Conservation (phyloP, 2,329 filamentous ascomycete species). For the Penicillium sp. region DNA sequence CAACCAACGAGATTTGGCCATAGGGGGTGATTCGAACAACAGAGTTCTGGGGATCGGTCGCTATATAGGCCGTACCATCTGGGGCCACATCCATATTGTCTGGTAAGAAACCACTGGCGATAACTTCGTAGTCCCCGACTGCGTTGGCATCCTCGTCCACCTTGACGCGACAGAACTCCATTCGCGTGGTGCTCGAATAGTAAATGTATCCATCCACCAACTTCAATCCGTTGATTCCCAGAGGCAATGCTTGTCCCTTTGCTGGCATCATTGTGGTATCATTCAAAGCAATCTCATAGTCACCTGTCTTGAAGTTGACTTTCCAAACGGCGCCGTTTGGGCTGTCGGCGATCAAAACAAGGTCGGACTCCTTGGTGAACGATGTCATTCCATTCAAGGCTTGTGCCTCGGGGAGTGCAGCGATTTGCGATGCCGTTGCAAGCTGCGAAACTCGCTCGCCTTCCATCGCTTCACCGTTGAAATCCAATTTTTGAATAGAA, state of each 20-base stretch:
- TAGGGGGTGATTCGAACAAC: conserved; percentile 26
- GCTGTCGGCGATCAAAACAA: conserved; percentile 28
- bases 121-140: conserved; percentile 24
- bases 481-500: conserved; percentile 23
- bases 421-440: conserved; percentile 18
- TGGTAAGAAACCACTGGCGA: conserved; percentile 28
- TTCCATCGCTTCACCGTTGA: neutral
- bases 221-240: conserved; percentile 26
- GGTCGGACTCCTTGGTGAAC: conserved; percentile 18
- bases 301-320: conserved; percentile 20
- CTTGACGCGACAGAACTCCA: conserved; percentile 27
- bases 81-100: conserved; percentile 26
- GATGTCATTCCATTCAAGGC: conserved; percentile 26
- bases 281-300: conserved; percentile 24
- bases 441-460: neutral
- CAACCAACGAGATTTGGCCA: conserved; percentile 27
- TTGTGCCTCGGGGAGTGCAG: conserved; percentile 21
- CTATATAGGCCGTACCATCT: conserved; percentile 24
- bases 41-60: conserved; percentile 29
- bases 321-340: conserved; percentile 27
- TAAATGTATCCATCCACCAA: conserved; percentile 24
- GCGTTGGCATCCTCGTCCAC: conserved; percentile 21
- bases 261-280: conserved; percentile 28
- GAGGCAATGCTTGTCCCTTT: conserved; percentile 20
- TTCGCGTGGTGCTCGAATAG: conserved; percentile 28